Evolutionary conservation across 768 basidiomycete genomes (phyloP).

Genomic region (Boletus reticuloceps): DNA sequence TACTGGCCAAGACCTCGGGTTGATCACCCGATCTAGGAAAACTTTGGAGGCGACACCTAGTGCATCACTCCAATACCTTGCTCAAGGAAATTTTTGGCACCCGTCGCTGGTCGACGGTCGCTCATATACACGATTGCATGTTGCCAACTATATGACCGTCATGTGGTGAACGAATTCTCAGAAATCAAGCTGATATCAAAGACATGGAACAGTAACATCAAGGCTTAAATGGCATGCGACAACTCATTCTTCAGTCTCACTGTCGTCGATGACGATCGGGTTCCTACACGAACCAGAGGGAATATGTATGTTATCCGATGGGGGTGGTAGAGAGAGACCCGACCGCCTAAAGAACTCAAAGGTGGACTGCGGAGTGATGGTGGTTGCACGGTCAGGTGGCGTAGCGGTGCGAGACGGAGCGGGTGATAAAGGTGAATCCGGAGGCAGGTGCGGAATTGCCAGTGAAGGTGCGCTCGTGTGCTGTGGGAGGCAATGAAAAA

Average conservation of each 20-base stretch:
- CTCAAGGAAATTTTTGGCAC: too few species aligned
- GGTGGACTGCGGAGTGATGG: background rate
- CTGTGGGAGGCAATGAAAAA: slow-evolving; percentile 1
- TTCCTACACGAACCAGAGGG: slow-evolving; percentile 14
- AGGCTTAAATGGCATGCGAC: background rate
- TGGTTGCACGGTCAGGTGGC: background rate
- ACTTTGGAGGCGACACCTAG: slow-evolving; percentile 7
- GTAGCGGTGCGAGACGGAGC: background rate
- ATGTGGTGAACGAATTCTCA: background rate
- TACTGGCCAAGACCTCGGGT: slow-evolving; percentile 61
- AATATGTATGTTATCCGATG: background rate
- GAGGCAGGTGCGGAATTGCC: background rate
- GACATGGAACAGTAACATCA: background rate
- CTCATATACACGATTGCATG: too few species aligned
- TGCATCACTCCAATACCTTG: too few species aligned
- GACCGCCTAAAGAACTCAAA: slow-evolving; percentile 2
- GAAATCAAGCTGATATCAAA: background rate
- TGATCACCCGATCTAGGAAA: slow-evolving; percentile 11
- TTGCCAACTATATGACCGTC: background rate
- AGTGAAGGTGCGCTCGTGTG: background rate
- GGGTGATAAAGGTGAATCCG: background rate
- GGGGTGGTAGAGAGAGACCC: slow-evolving; percentile 1
- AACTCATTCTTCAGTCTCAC: slow-evolving; percentile 13
- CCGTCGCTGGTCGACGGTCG: too few species aligned
- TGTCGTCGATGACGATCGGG: slow-evolving; percentile 27